Percentiles rank a stretch among this genome's conserved stretches.
These are phyloP conservation scores for Flaveria robusta DNA, from an alignment of 129 eudicot species.

Conservation along the genomic window DNA sequence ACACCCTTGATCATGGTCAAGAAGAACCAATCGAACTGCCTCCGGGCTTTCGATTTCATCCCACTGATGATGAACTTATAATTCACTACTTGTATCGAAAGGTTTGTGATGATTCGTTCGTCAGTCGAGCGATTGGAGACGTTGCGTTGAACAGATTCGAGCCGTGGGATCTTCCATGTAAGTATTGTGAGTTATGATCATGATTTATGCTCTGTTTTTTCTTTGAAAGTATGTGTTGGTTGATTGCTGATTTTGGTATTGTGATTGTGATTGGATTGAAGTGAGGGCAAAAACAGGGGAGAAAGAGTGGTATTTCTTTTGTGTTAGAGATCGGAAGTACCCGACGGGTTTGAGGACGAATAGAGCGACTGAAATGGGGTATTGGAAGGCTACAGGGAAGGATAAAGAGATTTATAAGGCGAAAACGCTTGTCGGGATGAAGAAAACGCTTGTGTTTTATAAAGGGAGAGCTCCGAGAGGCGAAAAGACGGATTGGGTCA, in stretches of 20 bases:
- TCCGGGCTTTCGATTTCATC: slow-evolving; percentile 85
- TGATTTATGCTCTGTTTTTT: background rate
- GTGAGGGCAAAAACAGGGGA: slow-evolving; percentile 86
- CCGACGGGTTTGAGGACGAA: slow-evolving; percentile 75
- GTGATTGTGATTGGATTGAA: slow-evolving; percentile 21
- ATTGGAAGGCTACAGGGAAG: slow-evolving; percentile 86
- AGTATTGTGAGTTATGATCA: slow-evolving; percentile 12
- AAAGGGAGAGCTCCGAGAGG: slow-evolving; percentile 77
- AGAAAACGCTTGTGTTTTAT: slow-evolving; percentile 73
- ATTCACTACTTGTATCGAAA: slow-evolving; percentile 66
- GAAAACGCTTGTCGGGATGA: slow-evolving; percentile 60
- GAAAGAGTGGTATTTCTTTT: slow-evolving; percentile 90
- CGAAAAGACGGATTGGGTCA: slow-evolving; percentile 70
- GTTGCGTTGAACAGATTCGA: slow-evolving; percentile 78
- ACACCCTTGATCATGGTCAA: slow-evolving; percentile 10
- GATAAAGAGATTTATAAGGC: slow-evolving; percentile 63
- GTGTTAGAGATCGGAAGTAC: slow-evolving; percentile 72
- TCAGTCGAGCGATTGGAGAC: slow-evolving; percentile 66
- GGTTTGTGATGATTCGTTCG: slow-evolving; percentile 43
- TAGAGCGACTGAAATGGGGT: slow-evolving; percentile 67
- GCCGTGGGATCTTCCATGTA: slow-evolving; percentile 95
- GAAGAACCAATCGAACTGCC: slow-evolving; percentile 59
- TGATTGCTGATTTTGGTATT: slow-evolving; percentile 17
- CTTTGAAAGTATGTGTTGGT: background rate
- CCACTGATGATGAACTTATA: slow-evolving; percentile 78